Evolutionary conservation across 768 basidiomycete genomes (phyloP).

Genomic region (Panellus pusillus): DNA sequence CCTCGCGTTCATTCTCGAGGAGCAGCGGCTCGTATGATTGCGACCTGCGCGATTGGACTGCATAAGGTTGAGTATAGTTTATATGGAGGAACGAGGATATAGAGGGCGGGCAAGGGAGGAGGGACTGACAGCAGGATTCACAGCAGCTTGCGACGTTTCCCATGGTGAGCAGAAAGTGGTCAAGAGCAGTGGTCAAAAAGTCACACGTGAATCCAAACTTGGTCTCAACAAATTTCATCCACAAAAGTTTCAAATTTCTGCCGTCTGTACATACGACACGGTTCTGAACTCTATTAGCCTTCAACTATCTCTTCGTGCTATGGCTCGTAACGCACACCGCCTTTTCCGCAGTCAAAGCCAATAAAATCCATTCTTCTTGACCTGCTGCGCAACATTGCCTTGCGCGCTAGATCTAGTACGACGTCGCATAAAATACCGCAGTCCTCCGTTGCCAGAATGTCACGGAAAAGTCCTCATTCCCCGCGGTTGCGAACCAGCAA

Average conservation of each 20-base stretch:
- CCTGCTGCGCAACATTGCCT: constrained; percentile 19
- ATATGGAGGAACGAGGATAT: constrained; percentile 15
- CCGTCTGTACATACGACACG: too few species aligned
- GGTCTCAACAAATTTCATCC: background rate
- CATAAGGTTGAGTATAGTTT: constrained; percentile 20
- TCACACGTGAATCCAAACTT: background rate
- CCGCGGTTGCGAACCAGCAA: too few species aligned
- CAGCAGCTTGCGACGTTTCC: constrained; percentile 81
- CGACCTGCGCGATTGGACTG: constrained; percentile 81
- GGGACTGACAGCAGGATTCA: constrained; percentile 72
- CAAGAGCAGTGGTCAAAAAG: constrained; percentile 1
- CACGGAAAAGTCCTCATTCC: background rate
- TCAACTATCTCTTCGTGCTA: background rate
- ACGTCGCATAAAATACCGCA: constrained; percentile 13
- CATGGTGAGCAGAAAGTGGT: constrained; percentile 41
- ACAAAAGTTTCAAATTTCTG: too few species aligned
- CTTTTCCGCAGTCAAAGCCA: constrained; percentile 13
- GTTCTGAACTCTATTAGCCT: background rate
- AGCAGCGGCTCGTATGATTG: constrained; percentile 86
- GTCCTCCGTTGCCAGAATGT: background rate
- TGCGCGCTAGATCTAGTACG: constrained; percentile 6
- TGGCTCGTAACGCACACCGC: constrained; percentile 7
- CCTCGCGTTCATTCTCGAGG: constrained; percentile 93
- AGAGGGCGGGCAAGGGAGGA: constrained; percentile 9
- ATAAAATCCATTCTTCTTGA: background rate